phyloP scores from a whole-genome alignment of 768 basidiomycete genomes.

The Tricholoma saponaceum region DNA sequence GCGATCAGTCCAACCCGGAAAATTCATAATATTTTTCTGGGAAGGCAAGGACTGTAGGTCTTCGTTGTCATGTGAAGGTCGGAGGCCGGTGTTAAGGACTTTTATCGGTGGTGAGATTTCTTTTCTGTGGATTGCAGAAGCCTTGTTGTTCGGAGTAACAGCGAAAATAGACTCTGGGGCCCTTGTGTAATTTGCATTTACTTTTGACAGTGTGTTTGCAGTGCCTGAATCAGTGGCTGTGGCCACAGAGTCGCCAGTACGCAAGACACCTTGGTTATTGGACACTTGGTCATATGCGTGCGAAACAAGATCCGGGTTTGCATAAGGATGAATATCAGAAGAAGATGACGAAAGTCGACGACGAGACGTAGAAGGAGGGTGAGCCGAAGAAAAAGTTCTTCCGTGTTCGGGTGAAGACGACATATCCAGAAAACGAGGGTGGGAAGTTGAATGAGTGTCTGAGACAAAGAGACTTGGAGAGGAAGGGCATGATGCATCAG shows the following conservation, averaged over 20 bases:
- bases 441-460: slow-evolving; percentile 23
- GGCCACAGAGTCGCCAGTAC: slow-evolving; percentile 45
- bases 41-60: slow-evolving; percentile 20
- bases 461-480: slow-evolving; percentile 21
- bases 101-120: slow-evolving; percentile 57
- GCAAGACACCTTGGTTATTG: slow-evolving; percentile 28
- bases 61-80: slow-evolving; percentile 19
- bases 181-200: slow-evolving; percentile 29
- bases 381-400: background rate
- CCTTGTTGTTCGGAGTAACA: slow-evolving; percentile 19
- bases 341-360: slow-evolving; percentile 17
- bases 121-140: slow-evolving; percentile 39
- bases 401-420: background rate
- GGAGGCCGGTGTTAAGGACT: slow-evolving; percentile 28
- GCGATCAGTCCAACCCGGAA: slow-evolving; percentile 53
- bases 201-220: slow-evolving; percentile 25
- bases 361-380: slow-evolving; percentile 10
- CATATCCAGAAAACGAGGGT: slow-evolving; percentile 13
- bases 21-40: slow-evolving; percentile 25
- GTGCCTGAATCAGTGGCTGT: slow-evolving; percentile 45
- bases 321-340: slow-evolving; percentile 65
- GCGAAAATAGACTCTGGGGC: slow-evolving; percentile 26
- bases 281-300: slow-evolving; percentile 31
- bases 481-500: slow-evolving; percentile 23
- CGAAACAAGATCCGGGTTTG: slow-evolving; percentile 67